phyloP scores from a whole-genome alignment of 805 yeast species.

The Kuraishia hungarica region DNA sequence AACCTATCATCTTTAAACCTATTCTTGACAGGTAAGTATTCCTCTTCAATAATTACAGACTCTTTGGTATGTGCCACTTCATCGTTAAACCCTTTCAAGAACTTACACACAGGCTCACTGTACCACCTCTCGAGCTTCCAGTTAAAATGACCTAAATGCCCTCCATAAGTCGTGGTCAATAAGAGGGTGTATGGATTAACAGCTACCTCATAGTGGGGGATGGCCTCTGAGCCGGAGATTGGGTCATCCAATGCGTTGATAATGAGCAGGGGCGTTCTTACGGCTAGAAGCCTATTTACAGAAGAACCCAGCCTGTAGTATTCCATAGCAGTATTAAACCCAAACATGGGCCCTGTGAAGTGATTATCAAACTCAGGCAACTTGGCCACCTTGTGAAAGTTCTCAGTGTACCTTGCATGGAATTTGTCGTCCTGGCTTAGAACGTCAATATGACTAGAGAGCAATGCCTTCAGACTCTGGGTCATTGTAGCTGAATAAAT shows the following conservation, averaged over 20 bases:
- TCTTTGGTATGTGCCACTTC: slow-evolving; percentile 6
- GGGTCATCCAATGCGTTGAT: slow-evolving; percentile 74
- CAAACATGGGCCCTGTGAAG: slow-evolving; percentile 59
- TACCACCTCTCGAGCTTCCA: slow-evolving; percentile 61
- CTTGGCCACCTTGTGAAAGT: slow-evolving; percentile 16
- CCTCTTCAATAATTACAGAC: slow-evolving; percentile 3
- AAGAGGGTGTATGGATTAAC: slow-evolving; percentile 52
- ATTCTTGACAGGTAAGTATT: slow-evolving; percentile 7
- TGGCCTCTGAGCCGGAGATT: slow-evolving; percentile 40
- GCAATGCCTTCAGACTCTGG: slow-evolving; percentile 31
- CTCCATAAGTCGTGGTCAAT: slow-evolving; percentile 61
- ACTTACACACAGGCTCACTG: slow-evolving; percentile 37
- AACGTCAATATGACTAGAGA: slow-evolving; percentile 31
- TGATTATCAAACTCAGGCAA: slow-evolving; percentile 54
- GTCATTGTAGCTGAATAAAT: slow-evolving; percentile 47
- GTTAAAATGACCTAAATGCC: slow-evolving; percentile 77
- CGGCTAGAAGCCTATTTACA: slow-evolving; percentile 34
- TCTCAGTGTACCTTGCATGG: slow-evolving; percentile 11
- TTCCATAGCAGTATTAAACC: slow-evolving; percentile 52
- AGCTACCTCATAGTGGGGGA: slow-evolving; percentile 44
- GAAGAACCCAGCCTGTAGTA: slow-evolving; percentile 64
- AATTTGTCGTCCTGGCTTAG: slow-evolving; percentile 22
- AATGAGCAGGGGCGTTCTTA: slow-evolving; percentile 56
- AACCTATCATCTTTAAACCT: slow-evolving; percentile 11
- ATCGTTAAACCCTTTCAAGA: slow-evolving; percentile 16